phyloP scores from a whole-genome alignment of 2,329 filamentous ascomycete species.

The Akanthomyces uredinophilus region DNA sequence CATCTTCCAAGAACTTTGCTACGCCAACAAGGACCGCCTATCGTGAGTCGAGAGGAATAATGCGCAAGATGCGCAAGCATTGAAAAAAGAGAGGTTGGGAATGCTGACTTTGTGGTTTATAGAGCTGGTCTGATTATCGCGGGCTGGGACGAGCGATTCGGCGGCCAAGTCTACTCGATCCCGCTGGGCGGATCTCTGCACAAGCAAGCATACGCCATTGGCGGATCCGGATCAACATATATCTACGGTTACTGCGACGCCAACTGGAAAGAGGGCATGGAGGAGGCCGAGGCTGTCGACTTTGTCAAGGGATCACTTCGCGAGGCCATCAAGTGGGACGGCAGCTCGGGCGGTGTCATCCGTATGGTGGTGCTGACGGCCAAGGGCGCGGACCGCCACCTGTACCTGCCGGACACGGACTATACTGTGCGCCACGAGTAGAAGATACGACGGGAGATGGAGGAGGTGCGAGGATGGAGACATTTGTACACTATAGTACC shows the following conservation, averaged over 20 bases:
- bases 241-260: constrained; percentile 99
- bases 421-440: constrained; percentile 70
- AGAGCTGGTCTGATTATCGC: constrained; percentile 97
- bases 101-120: constrained; percentile 18
- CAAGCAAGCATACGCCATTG: constrained; percentile 94
- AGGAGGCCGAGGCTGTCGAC: constrained; percentile 78
- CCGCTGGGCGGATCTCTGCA: constrained; percentile 93
- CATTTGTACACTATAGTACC: constrained; percentile 25
- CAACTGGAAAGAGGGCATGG: constrained; percentile 94
- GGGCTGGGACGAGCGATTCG: constrained; percentile 93
- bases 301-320: constrained; percentile 89
- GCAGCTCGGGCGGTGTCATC: constrained; percentile 96
- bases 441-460: constrained; percentile 21
- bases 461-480: constrained; percentile 12
- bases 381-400: constrained; percentile 82
- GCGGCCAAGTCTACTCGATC: constrained; percentile 96
- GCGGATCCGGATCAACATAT: constrained; percentile 95
- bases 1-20: constrained; percentile 97
- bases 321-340: constrained; percentile 99
- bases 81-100: not conserved
- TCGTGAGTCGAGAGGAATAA: constrained; percentile 53
- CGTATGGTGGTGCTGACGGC: constrained; percentile 94
- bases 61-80: not conserved
- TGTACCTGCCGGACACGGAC: constrained; percentile 90
- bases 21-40: constrained; percentile 90